Conservation (phyloP, 345 rosid genomes). For the Xanthoceras sorbifolium region DNA sequence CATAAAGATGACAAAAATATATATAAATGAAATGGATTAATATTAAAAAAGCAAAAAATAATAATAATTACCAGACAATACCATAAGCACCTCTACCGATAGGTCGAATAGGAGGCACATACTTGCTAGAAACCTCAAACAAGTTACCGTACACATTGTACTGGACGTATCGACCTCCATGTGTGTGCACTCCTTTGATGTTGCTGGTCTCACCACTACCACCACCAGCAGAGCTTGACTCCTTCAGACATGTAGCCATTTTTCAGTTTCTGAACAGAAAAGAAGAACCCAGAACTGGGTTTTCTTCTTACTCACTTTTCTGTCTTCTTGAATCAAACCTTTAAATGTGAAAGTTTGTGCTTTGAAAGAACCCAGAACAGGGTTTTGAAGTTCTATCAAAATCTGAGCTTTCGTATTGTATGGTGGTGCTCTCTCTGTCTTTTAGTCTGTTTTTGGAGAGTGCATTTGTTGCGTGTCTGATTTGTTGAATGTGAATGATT, state of each 20-base stretch:
- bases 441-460: neutral
- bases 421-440: conserved; percentile 3
- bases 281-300: conserved; percentile 20
- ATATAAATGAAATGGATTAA: neutral
- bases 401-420: neutral
- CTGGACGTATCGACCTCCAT: conserved; percentile 69
- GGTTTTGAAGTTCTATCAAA: neutral
- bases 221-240: conserved; percentile 50
- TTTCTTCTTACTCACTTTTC: neutral
- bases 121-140: conserved; percentile 72
- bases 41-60: neutral
- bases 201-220: conserved; percentile 36
- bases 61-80: conserved; percentile 57
- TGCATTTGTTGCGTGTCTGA: neutral
- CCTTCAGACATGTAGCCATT: conserved; percentile 36
- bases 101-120: conserved; percentile 74
- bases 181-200: conserved; percentile 59
- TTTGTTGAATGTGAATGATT: conserved; percentile 6
- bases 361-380: neutral
- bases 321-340: neutral
- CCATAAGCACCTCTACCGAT: conserved; percentile 77
- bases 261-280: neutral
- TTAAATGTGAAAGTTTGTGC: conserved; percentile 7
- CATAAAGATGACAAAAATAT: neutral
- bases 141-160: conserved; percentile 72